Evolutionary conservation across 257 asterid species (phyloP), one percentile per base, ranked within the genome.

Genomic region (Plectranthus barbatus): DNA sequence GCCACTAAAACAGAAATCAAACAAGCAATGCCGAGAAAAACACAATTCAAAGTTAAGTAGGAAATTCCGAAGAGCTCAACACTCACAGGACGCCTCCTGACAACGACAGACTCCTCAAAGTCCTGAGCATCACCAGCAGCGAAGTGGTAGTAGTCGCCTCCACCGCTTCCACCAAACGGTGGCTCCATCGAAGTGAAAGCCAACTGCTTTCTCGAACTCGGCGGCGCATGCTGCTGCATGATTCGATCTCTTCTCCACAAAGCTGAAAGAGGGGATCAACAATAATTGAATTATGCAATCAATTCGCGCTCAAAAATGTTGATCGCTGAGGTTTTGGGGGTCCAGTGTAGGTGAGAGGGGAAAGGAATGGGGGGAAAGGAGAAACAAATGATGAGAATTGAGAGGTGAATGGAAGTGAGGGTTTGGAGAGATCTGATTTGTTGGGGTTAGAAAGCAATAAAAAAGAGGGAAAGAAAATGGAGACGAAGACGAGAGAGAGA

Each of bases 31-130:
- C 23, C 14, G 64, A 20, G 55, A 40, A 3, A 70, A 47, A 56
- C 50, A 58, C 62, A 59, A 37, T 41, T 51, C 61, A 19, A 47
- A 37, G 59, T 24, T 6, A 56, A 37, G n/a, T 44, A 57, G 9
- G 9, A 26, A 51, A 65, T 44, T 26, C 50, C 17, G 49, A 65
- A 54, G 41, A 58, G 26, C 14, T 42, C 12, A 72, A 36, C 18
- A 67, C 94, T 84, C 52, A 88, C 98, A 54, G 86, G 91, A 9
- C 85, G 89, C 67, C 86, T 79, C 75, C 77, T 86, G 20, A 85
- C 85, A 8, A 83, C 79, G 49, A 92, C 65, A 68, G 79, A 74
- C 68, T 90, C 87, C 3, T 61, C 84, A 11, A 83, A 76, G 59
- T 83, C 83, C 51, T 48, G 72, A 31, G 83, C 44, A 63, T 74